phyloP scores from a whole-genome alignment of 345 rosid species.

The Murraya koenigii region DNA sequence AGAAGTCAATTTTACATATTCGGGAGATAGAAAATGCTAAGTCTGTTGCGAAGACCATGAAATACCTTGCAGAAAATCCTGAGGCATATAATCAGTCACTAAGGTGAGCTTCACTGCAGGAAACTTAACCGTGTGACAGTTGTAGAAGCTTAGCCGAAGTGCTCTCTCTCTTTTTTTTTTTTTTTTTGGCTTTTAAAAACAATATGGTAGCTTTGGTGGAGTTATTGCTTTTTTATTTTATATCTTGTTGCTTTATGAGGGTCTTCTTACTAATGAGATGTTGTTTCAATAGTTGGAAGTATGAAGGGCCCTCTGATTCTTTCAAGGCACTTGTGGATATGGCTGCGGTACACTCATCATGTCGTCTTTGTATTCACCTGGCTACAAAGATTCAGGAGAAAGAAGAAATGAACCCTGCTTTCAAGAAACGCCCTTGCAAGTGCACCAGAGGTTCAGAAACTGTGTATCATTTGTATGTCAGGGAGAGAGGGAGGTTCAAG shows the following conservation, averaged over 20 bases:
- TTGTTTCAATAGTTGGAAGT: conserved; percentile 72
- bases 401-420: conserved; percentile 58
- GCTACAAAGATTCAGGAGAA: conserved; percentile 66
- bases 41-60: conserved; percentile 68
- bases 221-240: not conserved
- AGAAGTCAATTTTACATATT: conserved; percentile 63
- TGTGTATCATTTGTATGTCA: conserved; percentile 65
- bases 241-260: not conserved
- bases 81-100: conserved; percentile 69
- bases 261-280: conserved; percentile 16
- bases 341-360: conserved; percentile 98
- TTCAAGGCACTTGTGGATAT: conserved; percentile 97
- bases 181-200: not conserved
- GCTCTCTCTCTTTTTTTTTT: too few species aligned
- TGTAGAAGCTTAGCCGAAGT: not conserved
- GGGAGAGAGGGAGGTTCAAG: conserved; percentile 88
- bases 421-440: conserved; percentile 80
- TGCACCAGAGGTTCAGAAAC: conserved; percentile 69
- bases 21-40: conserved; percentile 54
- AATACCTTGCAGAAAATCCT: conserved; percentile 65
- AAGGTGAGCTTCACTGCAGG: conserved; percentile 36
- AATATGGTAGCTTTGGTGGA: not conserved
- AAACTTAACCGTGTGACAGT: not conserved
- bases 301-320: conserved; percentile 89
- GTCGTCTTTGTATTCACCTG: conserved; percentile 91